Evolutionary conservation across 2,329 filamentous ascomycete species (phyloP).

Genomic region (Stemphylium lycopersici): DNA sequence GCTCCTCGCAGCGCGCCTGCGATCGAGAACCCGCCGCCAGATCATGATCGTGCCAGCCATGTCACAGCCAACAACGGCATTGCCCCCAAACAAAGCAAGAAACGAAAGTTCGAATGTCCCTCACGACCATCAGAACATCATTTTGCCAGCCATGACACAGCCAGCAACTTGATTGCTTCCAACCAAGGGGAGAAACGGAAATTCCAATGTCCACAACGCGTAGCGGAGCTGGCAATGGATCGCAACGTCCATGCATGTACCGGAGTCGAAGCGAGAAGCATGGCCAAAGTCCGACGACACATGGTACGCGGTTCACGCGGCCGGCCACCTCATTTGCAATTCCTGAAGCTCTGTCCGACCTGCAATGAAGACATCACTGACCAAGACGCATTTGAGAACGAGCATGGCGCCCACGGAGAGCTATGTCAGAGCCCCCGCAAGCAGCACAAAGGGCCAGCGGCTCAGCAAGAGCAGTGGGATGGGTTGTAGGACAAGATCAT

Average conservation of each 20-base stretch:
- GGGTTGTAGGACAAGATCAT: not conserved
- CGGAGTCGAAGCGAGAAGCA: not conserved
- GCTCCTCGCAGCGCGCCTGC: too few species aligned
- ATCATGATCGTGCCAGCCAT: too few species aligned
- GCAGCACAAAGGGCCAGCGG: not conserved
- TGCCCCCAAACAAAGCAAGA: too few species aligned
- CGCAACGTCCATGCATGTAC: not conserved
- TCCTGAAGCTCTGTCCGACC: conserved; percentile 15
- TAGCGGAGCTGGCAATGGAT: not conserved
- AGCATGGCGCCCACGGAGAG: not conserved
- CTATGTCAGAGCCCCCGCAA: not conserved
- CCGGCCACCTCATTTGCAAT: conserved; percentile 7
- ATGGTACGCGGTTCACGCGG: not conserved
- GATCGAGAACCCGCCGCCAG: too few species aligned
- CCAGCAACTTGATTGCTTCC: too few species aligned
- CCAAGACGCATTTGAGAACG: not conserved
- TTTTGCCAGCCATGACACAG: too few species aligned
- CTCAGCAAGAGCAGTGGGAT: conserved; percentile 2
- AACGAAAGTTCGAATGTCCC: not conserved
- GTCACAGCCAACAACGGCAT: too few species aligned
- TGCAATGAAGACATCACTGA: conserved; percentile 20
- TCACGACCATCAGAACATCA: too few species aligned
- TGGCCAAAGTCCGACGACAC: conserved; percentile 18
- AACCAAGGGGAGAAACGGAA: not conserved
- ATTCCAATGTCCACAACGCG: not conserved